These are phyloP conservation scores for Haematococcus sp. DNA, from an alignment of 139 green algal species.

Conservation along the genomic window DNA sequence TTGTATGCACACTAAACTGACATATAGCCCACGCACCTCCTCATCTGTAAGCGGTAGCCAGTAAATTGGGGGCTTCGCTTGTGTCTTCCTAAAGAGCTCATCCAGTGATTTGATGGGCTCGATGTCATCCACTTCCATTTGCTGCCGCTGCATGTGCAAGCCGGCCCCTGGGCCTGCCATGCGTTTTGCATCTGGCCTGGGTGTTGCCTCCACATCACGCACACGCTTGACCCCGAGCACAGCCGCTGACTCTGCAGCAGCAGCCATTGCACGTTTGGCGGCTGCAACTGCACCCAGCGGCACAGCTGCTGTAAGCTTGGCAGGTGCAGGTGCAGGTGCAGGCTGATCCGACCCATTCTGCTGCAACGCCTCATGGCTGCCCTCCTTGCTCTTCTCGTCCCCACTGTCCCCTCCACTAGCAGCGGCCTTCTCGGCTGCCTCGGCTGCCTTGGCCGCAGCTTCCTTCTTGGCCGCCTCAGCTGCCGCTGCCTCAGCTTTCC, in stretches of 20 bases:
- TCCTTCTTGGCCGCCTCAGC: background rate
- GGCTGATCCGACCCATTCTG: constrained; percentile 14
- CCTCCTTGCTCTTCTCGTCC: constrained; percentile 1
- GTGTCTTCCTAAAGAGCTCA: constrained; percentile 79
- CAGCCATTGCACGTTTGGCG: constrained; percentile 6
- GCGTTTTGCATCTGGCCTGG: background rate
- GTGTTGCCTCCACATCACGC: background rate
- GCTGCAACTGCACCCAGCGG: background rate
- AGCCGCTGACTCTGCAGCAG: background rate
- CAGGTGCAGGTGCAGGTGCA: constrained; percentile 11
- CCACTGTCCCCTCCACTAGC: background rate
- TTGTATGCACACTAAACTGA: background rate
- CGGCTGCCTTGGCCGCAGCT: background rate
- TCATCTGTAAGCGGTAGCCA: constrained; percentile 81
- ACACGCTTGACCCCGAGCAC: background rate
- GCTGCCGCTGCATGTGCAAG: background rate
- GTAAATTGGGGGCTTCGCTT: constrained; percentile 73
- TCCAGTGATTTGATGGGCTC: constrained; percentile 48
- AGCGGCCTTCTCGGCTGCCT: background rate
- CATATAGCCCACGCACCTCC: constrained; percentile 25
- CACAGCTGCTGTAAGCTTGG: background rate
- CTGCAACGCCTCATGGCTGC: background rate
- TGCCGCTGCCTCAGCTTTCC: background rate
- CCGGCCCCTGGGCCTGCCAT: background rate
- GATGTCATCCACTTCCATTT: background rate